Percentiles rank a stretch among this genome's conserved stretches.
Evolutionary conservation across 192 early-diverging fungal species (phyloP).

Genomic region (Chytriomyces hyalinus): DNA sequence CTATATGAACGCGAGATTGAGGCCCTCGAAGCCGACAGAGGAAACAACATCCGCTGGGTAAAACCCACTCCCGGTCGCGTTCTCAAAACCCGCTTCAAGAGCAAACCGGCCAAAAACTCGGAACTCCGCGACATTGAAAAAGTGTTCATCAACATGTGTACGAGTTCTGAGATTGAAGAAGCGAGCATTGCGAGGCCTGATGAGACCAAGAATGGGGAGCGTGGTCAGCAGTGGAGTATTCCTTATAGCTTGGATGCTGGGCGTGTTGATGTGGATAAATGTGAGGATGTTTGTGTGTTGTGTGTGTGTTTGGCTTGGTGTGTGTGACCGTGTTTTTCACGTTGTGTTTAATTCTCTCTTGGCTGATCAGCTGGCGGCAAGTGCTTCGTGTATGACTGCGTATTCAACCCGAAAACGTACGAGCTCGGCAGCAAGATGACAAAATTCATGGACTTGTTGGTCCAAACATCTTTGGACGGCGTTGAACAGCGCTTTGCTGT

Average conservation of each 20-base stretch:
- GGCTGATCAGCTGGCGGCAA: constrained; percentile 39
- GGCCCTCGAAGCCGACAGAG: constrained; percentile 56
- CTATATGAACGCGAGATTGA: constrained; percentile 60
- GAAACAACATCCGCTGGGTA: constrained; percentile 57
- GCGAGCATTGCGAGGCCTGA: constrained; percentile 21
- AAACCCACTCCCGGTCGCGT: constrained; percentile 55
- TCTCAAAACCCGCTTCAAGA: constrained; percentile 48
- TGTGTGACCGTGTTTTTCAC: constrained; percentile 6
- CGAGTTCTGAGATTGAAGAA: constrained; percentile 49
- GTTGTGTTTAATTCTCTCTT: neutral
- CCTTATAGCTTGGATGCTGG: constrained; percentile 55
- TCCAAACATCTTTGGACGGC: constrained; percentile 56
- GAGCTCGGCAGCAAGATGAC: constrained; percentile 33
- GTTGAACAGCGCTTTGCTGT: constrained; percentile 56
- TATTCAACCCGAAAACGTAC: constrained; percentile 60
- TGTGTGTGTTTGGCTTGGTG: neutral
- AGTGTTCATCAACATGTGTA: constrained; percentile 64
- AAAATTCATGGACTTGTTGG: constrained; percentile 50
- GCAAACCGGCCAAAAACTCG: constrained; percentile 2
- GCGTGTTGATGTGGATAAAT: constrained; percentile 57
- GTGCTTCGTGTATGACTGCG: constrained; percentile 61
- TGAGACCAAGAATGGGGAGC: constrained; percentile 19
- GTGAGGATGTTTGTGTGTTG: constrained; percentile 24
- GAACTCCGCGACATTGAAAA: constrained; percentile 37
- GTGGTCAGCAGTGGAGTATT: constrained; percentile 55